Percentiles rank a stretch among this genome's conserved stretches.
phyloP scores from a whole-genome alignment of 1,284 basidiomycete genomes.

The Cutaneotrichosporon curvatum region DNA sequence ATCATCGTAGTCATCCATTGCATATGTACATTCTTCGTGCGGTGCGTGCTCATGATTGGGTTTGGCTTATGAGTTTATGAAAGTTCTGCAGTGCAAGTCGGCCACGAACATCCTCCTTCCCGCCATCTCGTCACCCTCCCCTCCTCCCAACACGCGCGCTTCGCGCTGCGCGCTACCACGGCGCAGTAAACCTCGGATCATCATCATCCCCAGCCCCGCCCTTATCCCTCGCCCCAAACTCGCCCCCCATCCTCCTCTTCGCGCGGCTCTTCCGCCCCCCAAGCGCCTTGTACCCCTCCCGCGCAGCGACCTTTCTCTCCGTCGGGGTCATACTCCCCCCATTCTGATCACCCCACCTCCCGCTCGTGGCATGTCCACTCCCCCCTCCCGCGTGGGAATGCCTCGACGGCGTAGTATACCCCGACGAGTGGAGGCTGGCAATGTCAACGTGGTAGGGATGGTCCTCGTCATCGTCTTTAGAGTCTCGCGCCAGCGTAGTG shows the following conservation, averaged over 20 bases:
- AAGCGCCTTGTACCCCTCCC: slow-evolving; percentile 80
- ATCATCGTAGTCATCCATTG: not conserved
- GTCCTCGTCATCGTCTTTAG: slow-evolving; percentile 29
- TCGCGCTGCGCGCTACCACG: too few species aligned
- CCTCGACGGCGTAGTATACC: slow-evolving; percentile 63
- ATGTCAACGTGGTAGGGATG: slow-evolving; percentile 41
- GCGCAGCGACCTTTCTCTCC: slow-evolving; percentile 71
- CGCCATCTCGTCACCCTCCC: too few species aligned
- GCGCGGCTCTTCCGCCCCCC: slow-evolving; percentile 65
- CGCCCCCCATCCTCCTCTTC: slow-evolving; percentile 53
- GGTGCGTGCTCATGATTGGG: not conserved
- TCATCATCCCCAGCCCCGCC: slow-evolving; percentile 36
- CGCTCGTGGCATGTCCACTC: slow-evolving; percentile 23
- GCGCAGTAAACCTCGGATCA: slow-evolving; percentile 35
- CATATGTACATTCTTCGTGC: not conserved
- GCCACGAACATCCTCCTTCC: too few species aligned
- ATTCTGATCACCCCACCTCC: slow-evolving; percentile 28
- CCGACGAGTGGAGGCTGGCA: slow-evolving; percentile 49
- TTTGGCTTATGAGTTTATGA: not conserved
- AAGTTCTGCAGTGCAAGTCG: too few species aligned
- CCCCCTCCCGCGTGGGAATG: slow-evolving; percentile 37
- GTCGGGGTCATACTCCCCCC: slow-evolving; percentile 41
- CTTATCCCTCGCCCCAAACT: slow-evolving; percentile 35
- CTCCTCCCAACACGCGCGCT: too few species aligned
- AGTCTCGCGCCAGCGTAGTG: slow-evolving; percentile 34